A percentile compares a stretch with the other conserved stretches of the same genome.
These are phyloP conservation scores for Naumovozyma baii DNA, from an alignment of 805 yeast species.

Conservation along the genomic window DNA sequence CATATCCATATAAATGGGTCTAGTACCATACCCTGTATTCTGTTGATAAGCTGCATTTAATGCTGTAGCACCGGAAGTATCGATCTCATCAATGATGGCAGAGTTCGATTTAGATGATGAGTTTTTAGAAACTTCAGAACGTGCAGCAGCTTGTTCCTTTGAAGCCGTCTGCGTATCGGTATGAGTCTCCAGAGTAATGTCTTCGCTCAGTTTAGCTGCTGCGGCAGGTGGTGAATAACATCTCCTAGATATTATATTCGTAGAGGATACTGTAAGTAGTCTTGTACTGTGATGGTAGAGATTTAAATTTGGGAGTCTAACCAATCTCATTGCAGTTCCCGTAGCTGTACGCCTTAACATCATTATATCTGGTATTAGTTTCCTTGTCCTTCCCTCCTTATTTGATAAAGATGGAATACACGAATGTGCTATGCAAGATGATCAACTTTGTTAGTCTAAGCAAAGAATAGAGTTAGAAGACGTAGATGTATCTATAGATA, in stretches of 20 bases:
- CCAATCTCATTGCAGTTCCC: constrained; percentile 1
- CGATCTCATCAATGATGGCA: constrained; percentile 6
- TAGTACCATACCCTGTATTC: constrained; percentile 45
- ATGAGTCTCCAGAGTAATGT: constrained; percentile 24
- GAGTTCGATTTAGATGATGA: constrained; percentile 10
- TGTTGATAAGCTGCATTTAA: constrained; percentile 33
- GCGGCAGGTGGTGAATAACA: constrained; percentile 11
- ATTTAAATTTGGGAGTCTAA: background rate
- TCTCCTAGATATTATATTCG: background rate
- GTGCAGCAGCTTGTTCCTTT: constrained; percentile 22
- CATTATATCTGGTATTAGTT: too few species aligned
- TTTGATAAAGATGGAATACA: too few species aligned
- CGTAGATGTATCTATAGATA: too few species aligned
- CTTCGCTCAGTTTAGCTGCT: constrained; percentile 19
- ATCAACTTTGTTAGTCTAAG: background rate
- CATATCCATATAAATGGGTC: constrained; percentile 94
- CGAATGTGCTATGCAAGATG: too few species aligned
- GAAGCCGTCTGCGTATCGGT: constrained; percentile 29
- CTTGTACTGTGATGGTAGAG: background rate
- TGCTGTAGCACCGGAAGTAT: constrained; percentile 23
- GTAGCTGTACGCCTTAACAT: constrained; percentile 6
- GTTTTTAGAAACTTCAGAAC: constrained; percentile 9
- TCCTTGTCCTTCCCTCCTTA: constrained; percentile 1
- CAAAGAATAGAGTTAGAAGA: background rate
- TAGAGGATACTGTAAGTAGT: too few species aligned